These are phyloP conservation scores for Maudiozyma serrabonitensis DNA, from an alignment of 805 yeast genomes.

Conservation along the genomic window DNA sequence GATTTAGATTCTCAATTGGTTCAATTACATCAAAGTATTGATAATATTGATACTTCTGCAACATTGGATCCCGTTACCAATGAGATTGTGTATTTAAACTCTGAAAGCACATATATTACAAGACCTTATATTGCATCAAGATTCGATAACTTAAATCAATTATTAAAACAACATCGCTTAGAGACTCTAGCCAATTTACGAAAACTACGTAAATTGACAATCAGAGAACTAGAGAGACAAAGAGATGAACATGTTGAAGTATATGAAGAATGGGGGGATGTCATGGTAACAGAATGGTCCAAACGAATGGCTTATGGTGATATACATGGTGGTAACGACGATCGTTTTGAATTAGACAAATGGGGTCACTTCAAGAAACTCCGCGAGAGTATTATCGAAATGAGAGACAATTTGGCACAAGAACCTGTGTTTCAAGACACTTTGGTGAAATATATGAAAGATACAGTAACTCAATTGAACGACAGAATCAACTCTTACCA, in stretches of 20 bases:
- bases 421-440: constrained; percentile 3
- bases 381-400: constrained; percentile 43
- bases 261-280: constrained; percentile 65
- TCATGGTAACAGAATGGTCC: constrained; percentile 54
- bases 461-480: not conserved
- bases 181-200: not conserved
- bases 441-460: not conserved
- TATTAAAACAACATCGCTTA: not conserved
- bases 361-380: constrained; percentile 53
- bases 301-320: constrained; percentile 40
- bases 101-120: constrained; percentile 31
- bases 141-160: not conserved
- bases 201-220: not conserved
- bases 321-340: constrained; percentile 21
- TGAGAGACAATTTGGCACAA: constrained; percentile 43
- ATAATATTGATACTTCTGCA: constrained; percentile 29
- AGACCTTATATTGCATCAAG: constrained; percentile 33
- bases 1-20: not conserved
- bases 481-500: not conserved
- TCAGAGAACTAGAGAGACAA: constrained; percentile 9
- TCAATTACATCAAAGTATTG: constrained; percentile 10
- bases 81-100: constrained; percentile 26
- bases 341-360: constrained; percentile 30
- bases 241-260: constrained; percentile 46
- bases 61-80: constrained; percentile 10